Conservation (phyloP, 2,329 filamentous ascomycete genomes). For the Thielaviopsis cerberus region DNA sequence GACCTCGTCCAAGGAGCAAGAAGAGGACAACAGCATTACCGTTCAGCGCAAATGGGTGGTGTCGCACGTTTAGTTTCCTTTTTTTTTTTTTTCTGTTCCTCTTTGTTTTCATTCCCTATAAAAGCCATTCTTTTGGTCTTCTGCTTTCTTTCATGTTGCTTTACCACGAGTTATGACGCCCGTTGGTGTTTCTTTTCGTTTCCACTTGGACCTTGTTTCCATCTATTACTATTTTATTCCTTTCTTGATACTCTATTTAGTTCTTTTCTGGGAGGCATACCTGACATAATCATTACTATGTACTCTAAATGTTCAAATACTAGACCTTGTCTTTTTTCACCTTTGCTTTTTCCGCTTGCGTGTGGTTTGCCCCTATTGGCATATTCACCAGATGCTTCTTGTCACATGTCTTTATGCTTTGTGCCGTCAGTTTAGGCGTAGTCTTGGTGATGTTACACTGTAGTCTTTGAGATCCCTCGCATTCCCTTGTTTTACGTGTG, state of each 20-base stretch:
- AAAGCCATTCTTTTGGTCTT: neutral
- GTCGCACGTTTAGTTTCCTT: conserved; percentile 3
- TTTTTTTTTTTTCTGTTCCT: neutral
- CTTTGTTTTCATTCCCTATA: neutral
- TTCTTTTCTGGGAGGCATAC: no score
- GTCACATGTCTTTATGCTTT: no score
- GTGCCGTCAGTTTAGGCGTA: no score
- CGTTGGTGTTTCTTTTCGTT: neutral
- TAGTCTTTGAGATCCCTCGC: no score
- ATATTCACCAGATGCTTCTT: no score
- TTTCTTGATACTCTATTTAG: neutral
- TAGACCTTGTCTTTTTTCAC: no score
- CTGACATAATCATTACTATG: no score
- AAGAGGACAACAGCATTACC: conserved; percentile 7
- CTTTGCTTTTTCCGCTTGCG: no score
- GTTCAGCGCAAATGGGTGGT: conserved; percentile 12
- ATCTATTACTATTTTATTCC: neutral
- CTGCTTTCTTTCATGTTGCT: neutral
- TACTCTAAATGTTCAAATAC: no score
- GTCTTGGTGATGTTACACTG: no score
- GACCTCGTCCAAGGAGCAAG: conserved; percentile 2
- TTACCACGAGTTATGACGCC: neutral
- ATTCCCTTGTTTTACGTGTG: no score
- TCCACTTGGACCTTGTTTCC: neutral
- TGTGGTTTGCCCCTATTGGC: no score